A percentile compares a stretch with the other conserved stretches of the same genome.
phyloP scores from a whole-genome alignment of 345 rosid genomes.

The Aquilaria sinensis region DNA sequence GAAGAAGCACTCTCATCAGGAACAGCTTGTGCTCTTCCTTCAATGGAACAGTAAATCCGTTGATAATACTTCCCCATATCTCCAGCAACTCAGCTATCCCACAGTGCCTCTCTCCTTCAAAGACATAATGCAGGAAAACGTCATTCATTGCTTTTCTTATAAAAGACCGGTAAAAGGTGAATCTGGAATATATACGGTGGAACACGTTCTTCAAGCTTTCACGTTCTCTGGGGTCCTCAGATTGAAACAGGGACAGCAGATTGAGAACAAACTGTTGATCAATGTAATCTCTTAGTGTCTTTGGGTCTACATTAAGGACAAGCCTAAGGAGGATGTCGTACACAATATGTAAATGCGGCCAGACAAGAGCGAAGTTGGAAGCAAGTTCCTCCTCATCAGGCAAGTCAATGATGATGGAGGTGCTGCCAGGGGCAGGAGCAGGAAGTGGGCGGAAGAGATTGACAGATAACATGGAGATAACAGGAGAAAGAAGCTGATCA shows the following conservation, averaged over 20 bases:
- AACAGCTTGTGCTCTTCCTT: slow-evolving; percentile 65
- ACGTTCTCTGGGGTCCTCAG: slow-evolving; percentile 58
- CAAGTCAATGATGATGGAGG: slow-evolving; percentile 13
- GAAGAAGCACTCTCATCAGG: slow-evolving; percentile 51
- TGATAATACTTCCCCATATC: slow-evolving; percentile 64
- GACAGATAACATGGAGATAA: slow-evolving; percentile 41
- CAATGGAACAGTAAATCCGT: slow-evolving; percentile 55
- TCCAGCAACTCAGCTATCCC: slow-evolving; percentile 53
- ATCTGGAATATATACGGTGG: slow-evolving; percentile 46
- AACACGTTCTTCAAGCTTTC: slow-evolving; percentile 46
- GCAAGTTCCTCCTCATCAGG: slow-evolving; percentile 40
- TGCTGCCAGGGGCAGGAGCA: slow-evolving; percentile 33
- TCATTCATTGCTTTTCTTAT: slow-evolving; percentile 61
- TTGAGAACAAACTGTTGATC: slow-evolving; percentile 32
- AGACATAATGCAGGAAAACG: slow-evolving; percentile 36
- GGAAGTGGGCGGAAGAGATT: slow-evolving; percentile 59
- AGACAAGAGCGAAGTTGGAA: slow-evolving; percentile 23
- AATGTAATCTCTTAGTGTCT: slow-evolving; percentile 28
- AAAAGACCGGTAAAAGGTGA: slow-evolving; percentile 40
- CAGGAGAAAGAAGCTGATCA: slow-evolving; percentile 21
- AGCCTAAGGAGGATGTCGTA: slow-evolving; percentile 43
- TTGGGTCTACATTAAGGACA: slow-evolving; percentile 31
- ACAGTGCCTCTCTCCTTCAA: slow-evolving; percentile 42
- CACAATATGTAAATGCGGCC: slow-evolving; percentile 52
- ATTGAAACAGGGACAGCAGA: slow-evolving; percentile 46